Evolutionary conservation across 2,329 filamentous ascomycete genomes (phyloP), one percentile per base, ranked within the genome.

Genomic region (Hymenoscyphus scutula): DNA sequence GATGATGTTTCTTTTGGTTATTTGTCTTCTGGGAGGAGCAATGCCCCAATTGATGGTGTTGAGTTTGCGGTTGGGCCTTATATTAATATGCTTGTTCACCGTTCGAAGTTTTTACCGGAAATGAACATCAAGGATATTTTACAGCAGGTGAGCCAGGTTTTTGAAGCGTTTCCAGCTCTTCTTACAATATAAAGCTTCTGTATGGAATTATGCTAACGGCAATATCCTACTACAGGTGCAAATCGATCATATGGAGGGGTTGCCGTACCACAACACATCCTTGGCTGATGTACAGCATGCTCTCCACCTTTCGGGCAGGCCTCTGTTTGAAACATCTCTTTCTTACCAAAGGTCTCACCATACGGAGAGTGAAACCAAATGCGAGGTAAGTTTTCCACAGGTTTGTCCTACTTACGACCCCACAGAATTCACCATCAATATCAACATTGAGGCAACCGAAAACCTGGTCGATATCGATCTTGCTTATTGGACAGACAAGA

Each of bases 41-140:
- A 82, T 64, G 74, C 77, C 10, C 77, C 79, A 0, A 70, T 82
- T 17, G 70, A 75, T 3, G 75, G 75, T 1, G 77, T 82, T 17
- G 74, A 80, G 53, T 75, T 77, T 25, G 77, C 79, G 30, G 77
- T 81, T 45, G 80, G 80, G 2, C 74, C 77, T 5, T 77, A 77
- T 60, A 76, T 79, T 62, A 78, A 77, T 61, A 77, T 78, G 63
- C 67, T 74, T 8, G 68, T 65, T 23, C 73, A 70, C 34, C 59
- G 72, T 3, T 60, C 57, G 4, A 62, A 60, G 1, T 29, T 71
- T 0, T 63, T 63, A 1, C 41, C 64, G 10, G 41, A 63, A 0
- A 58, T 54, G 13, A 63, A 66, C 2, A 54, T 83, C 10, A 41
- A 59, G 7, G 63, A 67, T 13, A 58, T 71, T 10, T 63, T 72